These are phyloP conservation scores for Pseudopediastrum boryanum DNA, from an alignment of 139 green algal species.

Conservation along the genomic window DNA sequence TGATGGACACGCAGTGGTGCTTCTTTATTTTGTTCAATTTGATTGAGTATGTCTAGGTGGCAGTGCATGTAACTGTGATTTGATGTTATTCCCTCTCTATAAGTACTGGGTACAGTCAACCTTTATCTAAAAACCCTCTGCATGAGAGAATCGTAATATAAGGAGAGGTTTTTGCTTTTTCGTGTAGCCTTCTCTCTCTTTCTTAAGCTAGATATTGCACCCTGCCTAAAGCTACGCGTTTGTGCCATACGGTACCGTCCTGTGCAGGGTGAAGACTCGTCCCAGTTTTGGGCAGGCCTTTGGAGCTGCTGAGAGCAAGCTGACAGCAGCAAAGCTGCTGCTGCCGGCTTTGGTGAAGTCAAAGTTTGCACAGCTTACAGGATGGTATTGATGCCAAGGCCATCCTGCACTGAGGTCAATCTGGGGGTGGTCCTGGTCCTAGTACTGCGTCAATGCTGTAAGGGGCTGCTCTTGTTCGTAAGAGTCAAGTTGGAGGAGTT, in stretches of 20 bases:
- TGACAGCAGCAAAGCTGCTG: not conserved
- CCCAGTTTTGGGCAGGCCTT: slow-evolving; percentile 21
- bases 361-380: slow-evolving; percentile 6
- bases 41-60: too few species aligned
- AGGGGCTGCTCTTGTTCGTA: too few species aligned
- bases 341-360: slow-evolving; percentile 11
- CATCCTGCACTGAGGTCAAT: too few species aligned
- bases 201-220: not conserved
- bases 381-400: slow-evolving; percentile 4
- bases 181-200: not conserved
- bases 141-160: not conserved
- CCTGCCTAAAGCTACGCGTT: not conserved
- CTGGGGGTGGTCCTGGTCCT: too few species aligned
- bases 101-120: not conserved
- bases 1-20: too few species aligned
- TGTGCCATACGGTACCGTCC: not conserved
- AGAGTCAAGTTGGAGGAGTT: too few species aligned
- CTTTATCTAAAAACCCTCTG: not conserved
- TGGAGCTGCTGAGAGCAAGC: slow-evolving; percentile 18
- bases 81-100: too few species aligned
- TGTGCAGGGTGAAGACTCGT: slow-evolving; percentile 21
- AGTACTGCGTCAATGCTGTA: too few species aligned
- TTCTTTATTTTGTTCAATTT: too few species aligned
- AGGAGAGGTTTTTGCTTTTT: not conserved
- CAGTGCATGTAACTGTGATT: too few species aligned